Conservation (phyloP, 257 asterid species). For the Salvia miltiorrhiza region DNA sequence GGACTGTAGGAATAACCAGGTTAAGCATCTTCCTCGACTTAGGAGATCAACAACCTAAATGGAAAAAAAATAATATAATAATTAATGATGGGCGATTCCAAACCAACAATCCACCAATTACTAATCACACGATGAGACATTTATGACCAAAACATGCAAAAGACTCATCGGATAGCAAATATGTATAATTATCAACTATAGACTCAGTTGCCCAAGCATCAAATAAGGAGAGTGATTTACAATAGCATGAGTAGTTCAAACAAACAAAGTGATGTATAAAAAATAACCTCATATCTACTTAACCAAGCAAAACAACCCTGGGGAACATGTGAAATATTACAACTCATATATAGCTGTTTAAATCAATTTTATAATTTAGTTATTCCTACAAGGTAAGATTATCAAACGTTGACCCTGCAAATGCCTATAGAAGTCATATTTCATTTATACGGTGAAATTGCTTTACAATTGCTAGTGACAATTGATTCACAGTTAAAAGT, state of each 20-base stretch:
- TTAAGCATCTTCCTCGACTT: not conserved
- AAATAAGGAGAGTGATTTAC: not conserved
- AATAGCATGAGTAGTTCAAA: not conserved
- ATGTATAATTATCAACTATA: not conserved
- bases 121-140: not conserved
- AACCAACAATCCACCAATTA: not conserved
- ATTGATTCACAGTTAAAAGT: not conserved
- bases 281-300: not conserved
- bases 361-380: not conserved
- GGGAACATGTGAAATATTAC: not conserved
- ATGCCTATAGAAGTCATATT: not conserved
- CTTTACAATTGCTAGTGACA: not conserved
- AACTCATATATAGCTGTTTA: not conserved
- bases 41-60: not conserved
- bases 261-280: not conserved
- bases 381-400: not conserved
- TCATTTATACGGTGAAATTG: not conserved
- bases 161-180: not conserved
- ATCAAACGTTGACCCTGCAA: not conserved
- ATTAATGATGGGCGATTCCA: not conserved
- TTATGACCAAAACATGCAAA: not conserved
- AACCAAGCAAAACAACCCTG: not conserved
- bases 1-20: not conserved
- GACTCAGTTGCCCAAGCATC: not conserved
- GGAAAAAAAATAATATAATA: not conserved